Base-by-base conservation (phyloP, 2,329 filamentous ascomycete genomes). In the Thielaviopsis populi region DNA sequence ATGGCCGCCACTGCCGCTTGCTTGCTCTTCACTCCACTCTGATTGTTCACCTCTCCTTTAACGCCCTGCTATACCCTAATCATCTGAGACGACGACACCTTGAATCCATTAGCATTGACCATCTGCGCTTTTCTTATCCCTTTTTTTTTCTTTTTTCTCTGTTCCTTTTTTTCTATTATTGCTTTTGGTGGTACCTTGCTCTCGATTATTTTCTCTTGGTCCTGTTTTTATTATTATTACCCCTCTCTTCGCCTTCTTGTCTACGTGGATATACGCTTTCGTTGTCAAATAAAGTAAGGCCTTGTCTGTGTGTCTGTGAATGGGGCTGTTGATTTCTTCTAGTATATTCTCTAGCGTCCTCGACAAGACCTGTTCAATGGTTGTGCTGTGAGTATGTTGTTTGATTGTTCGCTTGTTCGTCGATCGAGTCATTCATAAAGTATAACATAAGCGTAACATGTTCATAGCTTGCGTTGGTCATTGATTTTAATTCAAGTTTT, bases 101-200 rank as follows among this genome's bases (percentile, higher is more conserved):
- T 33, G 15, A 19, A n/a, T 19, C 53, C 27, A 17, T 30, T 56
- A 15, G 24, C 53, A 13, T 37, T 48, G 56, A 37, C 10, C 33
- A 37, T 37, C 5, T 37, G 33, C 33, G 33, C 33, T 37, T 8
- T 37, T 37, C 33, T 37, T 37, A 37, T 37, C 7, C 33, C 10
- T 37, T 8, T 4, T 6, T 37, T 37, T 37, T 53, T 59, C 6
- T 13, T 33, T 48, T 61, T 30, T 46, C 40, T 64, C 30, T 10
- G 43, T 43, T 61, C n/a, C 15, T 50, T 41, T 59, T 7, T 33
- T 46, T 22, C 50, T 60, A 33, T 11, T 61, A 10, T 54, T 24
- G 24, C 33, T 43, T 10, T n/a, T 54, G 46, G 30, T 27, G 22
- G 22, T n/a, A 61, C 43, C 40, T 63, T 60, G 19, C 61, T 66